These are phyloP conservation scores for Daldinia bambusicola DNA, from an alignment of 495 filamentous ascomycete species.

Conservation along the genomic window DNA sequence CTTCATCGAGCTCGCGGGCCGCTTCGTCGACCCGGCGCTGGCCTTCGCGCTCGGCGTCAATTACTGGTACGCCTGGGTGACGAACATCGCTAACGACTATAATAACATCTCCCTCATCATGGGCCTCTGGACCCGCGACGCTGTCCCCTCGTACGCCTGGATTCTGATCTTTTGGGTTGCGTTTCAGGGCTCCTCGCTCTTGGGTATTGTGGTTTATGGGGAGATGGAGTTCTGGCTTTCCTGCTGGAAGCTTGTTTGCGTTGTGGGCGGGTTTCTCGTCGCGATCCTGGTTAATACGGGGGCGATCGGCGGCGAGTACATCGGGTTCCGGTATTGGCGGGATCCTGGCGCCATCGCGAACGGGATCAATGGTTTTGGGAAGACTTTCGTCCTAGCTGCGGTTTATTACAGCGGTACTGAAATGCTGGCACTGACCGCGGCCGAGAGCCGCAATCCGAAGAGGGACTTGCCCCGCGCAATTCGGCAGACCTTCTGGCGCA, in stretches of 20 bases:
- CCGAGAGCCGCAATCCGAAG: slow-evolving; percentile 73
- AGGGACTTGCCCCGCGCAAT: slow-evolving; percentile 72
- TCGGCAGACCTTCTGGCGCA: slow-evolving; percentile 56
- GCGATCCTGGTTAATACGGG: slow-evolving; percentile 58
- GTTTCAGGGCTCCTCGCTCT: slow-evolving; percentile 54
- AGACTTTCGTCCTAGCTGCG: slow-evolving; percentile 71
- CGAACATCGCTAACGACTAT: slow-evolving; percentile 57
- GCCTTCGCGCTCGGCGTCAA: slow-evolving; percentile 65
- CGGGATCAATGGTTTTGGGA: slow-evolving; percentile 70
- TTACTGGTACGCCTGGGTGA: slow-evolving; percentile 70
- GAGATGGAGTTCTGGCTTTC: slow-evolving; percentile 63
- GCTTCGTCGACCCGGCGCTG: slow-evolving; percentile 65
- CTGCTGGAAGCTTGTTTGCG: slow-evolving; percentile 54
- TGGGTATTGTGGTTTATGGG: slow-evolving; percentile 58
- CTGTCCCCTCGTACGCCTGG: slow-evolving; percentile 54
- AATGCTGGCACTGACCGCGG: slow-evolving; percentile 74
- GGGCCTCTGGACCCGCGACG: slow-evolving; percentile 39
- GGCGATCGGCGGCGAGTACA: slow-evolving; percentile 50
- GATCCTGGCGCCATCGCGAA: slow-evolving; percentile 70
- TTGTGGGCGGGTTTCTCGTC: slow-evolving; percentile 60
- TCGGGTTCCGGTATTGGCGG: slow-evolving; percentile 71
- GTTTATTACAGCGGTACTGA: slow-evolving; percentile 82
- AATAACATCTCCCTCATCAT: slow-evolving; percentile 45
- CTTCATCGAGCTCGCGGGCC: slow-evolving; percentile 66
- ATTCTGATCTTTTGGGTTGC: slow-evolving; percentile 58